A percentile compares a stretch with the other conserved stretches of the same genome.
Evolutionary conservation across 495 filamentous ascomycete genomes (phyloP).

Genomic region (Aspergillus ostianus): DNA sequence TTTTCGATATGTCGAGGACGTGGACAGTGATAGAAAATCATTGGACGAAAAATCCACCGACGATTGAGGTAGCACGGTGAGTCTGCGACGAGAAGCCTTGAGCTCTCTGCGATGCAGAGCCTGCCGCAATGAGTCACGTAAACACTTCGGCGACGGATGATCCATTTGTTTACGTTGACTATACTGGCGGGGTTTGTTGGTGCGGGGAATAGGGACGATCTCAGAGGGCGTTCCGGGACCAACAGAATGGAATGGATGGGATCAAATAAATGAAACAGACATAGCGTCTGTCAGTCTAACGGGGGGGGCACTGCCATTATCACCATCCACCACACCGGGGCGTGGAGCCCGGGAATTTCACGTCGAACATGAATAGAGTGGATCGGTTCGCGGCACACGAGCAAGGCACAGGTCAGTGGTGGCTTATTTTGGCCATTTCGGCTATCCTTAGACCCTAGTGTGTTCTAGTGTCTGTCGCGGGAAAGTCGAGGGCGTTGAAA

Average conservation of each 20-base stretch:
- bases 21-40: conserved; percentile 46
- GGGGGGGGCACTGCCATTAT: background rate
- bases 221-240: background rate
- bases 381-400: background rate
- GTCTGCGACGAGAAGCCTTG: conserved; percentile 45
- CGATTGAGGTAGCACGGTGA: conserved; percentile 34
- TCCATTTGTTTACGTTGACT: background rate
- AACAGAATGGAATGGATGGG: background rate
- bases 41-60: conserved; percentile 48
- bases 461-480: too few relatives aligned
- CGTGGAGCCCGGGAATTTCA: conserved; percentile 7
- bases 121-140: conserved; percentile 36
- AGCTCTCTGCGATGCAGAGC: conserved; percentile 41
- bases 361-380: background rate
- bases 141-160: conserved; percentile 17
- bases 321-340: conserved; percentile 2
- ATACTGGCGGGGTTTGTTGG: background rate
- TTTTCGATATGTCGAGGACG: conserved; percentile 29
- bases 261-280: background rate
- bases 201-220: background rate
- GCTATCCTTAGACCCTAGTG: background rate
- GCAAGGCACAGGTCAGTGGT: background rate
- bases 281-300: background rate
- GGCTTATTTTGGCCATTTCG: conserved; percentile 3
- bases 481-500: background rate